phyloP scores from a whole-genome alignment of 2,329 filamentous ascomycete species.

The Clarireedia homoeocarpa region DNA sequence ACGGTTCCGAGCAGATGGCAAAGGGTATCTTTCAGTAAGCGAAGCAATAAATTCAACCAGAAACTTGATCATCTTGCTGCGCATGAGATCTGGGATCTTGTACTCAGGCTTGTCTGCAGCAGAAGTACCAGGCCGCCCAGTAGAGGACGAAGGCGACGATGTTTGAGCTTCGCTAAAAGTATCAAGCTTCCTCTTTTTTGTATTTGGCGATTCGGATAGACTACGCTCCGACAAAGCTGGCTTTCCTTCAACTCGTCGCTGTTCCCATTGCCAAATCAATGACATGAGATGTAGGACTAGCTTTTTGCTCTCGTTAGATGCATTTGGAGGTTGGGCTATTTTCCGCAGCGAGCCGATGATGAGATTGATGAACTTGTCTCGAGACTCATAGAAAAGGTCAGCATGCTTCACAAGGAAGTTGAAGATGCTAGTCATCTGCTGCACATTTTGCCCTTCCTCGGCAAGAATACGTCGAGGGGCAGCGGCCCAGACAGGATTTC shows the following conservation, averaged over 20 bases:
- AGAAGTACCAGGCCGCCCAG: slow-evolving; percentile 22
- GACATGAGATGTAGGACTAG: slow-evolving; percentile 85
- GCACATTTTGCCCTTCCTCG: slow-evolving; percentile 89
- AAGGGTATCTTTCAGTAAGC: slow-evolving; percentile 74
- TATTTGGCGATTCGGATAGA: slow-evolving; percentile 61
- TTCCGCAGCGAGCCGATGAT: slow-evolving; percentile 87
- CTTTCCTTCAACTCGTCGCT: slow-evolving; percentile 63
- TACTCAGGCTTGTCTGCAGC: slow-evolving; percentile 55
- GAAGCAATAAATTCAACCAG: slow-evolving; percentile 92
- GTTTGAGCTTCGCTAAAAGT: slow-evolving; percentile 38
- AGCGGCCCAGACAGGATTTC: slow-evolving; percentile 79
- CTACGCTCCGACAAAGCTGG: slow-evolving; percentile 34
- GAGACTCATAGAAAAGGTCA: slow-evolving; percentile 87
- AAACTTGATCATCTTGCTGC: slow-evolving; percentile 85
- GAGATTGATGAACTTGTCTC: slow-evolving; percentile 81
- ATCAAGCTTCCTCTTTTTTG: slow-evolving; percentile 70
- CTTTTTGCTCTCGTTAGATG: slow-evolving; percentile 86
- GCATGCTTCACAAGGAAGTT: slow-evolving; percentile 91
- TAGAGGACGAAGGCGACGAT: slow-evolving; percentile 47
- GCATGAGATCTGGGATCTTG: slow-evolving; percentile 55
- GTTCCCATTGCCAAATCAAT: slow-evolving; percentile 88
- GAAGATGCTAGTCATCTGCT: slow-evolving; percentile 96
- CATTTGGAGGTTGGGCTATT: slow-evolving; percentile 73
- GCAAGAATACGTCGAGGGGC: slow-evolving; percentile 84
- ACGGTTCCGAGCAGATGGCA: slow-evolving; percentile 61